These are phyloP conservation scores for Leccinum variicolor DNA, from an alignment of 768 basidiomycete genomes.

Conservation along the genomic window DNA sequence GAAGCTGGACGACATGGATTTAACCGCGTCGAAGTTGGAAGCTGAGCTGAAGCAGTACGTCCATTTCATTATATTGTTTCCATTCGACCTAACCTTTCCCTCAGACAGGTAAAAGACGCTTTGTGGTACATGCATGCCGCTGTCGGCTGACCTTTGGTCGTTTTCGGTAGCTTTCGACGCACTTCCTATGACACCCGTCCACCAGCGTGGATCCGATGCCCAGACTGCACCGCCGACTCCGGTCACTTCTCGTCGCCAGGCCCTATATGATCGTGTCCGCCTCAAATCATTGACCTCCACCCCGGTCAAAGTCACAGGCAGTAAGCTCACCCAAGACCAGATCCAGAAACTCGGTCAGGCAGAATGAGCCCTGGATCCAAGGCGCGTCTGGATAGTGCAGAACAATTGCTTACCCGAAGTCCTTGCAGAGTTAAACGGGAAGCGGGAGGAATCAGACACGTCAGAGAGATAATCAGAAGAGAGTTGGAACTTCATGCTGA, in stretches of 20 bases:
- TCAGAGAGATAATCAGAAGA: slow-evolving; percentile 74
- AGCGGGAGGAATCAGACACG: slow-evolving; percentile 70
- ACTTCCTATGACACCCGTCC: slow-evolving; percentile 65
- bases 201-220: slow-evolving; percentile 54
- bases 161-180: slow-evolving; percentile 12
- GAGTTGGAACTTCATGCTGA: slow-evolving; percentile 77
- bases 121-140: too few relatives aligned
- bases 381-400: slow-evolving; percentile 54
- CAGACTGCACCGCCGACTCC: slow-evolving; percentile 65
- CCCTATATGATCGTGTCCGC: slow-evolving; percentile 77
- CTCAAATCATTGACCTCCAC: slow-evolving; percentile 66
- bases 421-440: slow-evolving; percentile 70
- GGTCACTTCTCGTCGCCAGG: slow-evolving; percentile 70
- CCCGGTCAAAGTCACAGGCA: slow-evolving; percentile 48
- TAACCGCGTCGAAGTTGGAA: too few relatives aligned
- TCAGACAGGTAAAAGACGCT: too few relatives aligned
- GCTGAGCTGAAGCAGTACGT: too few relatives aligned
- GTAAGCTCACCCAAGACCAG: slow-evolving; percentile 59
- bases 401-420: slow-evolving; percentile 63
- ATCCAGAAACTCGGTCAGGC: slow-evolving; percentile 72
- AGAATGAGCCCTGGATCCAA: slow-evolving; percentile 56
- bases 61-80: too few relatives aligned
- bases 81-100: too few relatives aligned
- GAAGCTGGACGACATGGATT: too few relatives aligned
- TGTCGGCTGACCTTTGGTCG: too few relatives aligned